A percentile compares a stretch with the other conserved stretches of the same genome.
These are phyloP conservation scores for Ophiostoma himal-ulmi DNA, from an alignment of 2,329 filamentous ascomycete genomes.

Conservation along the genomic window DNA sequence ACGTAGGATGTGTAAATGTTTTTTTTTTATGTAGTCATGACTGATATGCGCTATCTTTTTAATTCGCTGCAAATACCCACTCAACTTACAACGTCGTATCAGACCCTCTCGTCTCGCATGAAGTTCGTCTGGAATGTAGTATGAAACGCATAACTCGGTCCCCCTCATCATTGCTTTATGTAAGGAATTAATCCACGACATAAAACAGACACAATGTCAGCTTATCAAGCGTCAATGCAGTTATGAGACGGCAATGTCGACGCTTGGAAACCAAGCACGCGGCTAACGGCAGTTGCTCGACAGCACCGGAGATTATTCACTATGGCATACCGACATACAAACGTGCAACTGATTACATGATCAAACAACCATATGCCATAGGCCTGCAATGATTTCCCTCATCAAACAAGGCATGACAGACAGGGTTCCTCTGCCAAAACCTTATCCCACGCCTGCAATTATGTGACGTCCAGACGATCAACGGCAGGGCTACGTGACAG, in stretches of 20 bases:
- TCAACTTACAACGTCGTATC: not conserved
- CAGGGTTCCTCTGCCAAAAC: not conserved
- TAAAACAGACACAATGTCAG: too few species aligned
- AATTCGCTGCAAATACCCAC: not conserved
- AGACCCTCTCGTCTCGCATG: not conserved
- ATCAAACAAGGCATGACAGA: not conserved
- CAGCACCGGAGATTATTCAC: not conserved
- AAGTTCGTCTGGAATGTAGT: not conserved
- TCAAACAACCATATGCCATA: not conserved
- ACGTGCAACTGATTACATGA: not conserved
- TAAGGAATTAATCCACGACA: not conserved
- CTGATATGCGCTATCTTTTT: not conserved
- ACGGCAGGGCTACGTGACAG: not conserved
- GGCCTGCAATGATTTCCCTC: not conserved
- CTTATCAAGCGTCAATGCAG: not conserved
- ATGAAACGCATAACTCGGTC: not conserved
- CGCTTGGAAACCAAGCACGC: not conserved
- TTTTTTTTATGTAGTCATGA: not conserved
- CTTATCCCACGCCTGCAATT: not conserved
- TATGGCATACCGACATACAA: not conserved
- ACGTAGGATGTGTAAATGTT: not conserved
- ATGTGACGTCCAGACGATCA: not conserved
- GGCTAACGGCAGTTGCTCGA: not conserved
- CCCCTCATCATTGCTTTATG: not conserved
- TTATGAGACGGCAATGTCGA: not conserved